Evolutionary conservation across 805 yeast genomes (phyloP), one percentile per base, ranked within the genome.

Genomic region (Wickerhamomyces hampshirensis): DNA sequence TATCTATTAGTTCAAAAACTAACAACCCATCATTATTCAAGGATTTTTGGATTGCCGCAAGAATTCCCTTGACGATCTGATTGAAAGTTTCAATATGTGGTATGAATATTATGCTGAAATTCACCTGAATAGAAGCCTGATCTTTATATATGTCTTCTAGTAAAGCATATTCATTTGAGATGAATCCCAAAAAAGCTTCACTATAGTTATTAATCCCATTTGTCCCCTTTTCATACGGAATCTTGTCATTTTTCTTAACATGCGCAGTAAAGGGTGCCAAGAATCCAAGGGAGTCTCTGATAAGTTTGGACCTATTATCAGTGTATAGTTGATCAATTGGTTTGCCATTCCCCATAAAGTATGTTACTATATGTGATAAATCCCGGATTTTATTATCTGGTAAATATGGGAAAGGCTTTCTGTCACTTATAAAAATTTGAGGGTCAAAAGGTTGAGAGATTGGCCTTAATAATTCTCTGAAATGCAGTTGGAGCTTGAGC

Each of bases 181-280:
- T 62, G 33, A 69, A 62, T 6, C 68, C 67, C 16, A 69, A 51
- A 6, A 79, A 51, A 3, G 77, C 80, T 29, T 69, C 73, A 8
- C 75, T 68, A 52, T 76, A 80, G 30, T 58, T 57, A 8, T 60
- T 62, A 23, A 83, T 68, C 7, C 86, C 83, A 56, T 71, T 77
- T 34, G 72, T 69, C 4, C 79, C 85, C 53, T 68, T 75, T 52
- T 73, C 79, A 56, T 73, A 84, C 1, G 75, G 82, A 9, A 62
- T 66, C 40, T 63, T 69, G 28, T 55, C 59, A 18, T 58, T 56
- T 41, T 46, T 53, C 31, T 59, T 58, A 19, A 55, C 51, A 27
- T 68, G 67, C 45, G 63, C 63, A 14, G 75, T 71, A 35, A 65
- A 65, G 1, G 72, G 66, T 31, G 70, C 77, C 27, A 71, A 42